Conservation (phyloP, 495 filamentous ascomycete species). For the Penicillium ochrochloron region DNA sequence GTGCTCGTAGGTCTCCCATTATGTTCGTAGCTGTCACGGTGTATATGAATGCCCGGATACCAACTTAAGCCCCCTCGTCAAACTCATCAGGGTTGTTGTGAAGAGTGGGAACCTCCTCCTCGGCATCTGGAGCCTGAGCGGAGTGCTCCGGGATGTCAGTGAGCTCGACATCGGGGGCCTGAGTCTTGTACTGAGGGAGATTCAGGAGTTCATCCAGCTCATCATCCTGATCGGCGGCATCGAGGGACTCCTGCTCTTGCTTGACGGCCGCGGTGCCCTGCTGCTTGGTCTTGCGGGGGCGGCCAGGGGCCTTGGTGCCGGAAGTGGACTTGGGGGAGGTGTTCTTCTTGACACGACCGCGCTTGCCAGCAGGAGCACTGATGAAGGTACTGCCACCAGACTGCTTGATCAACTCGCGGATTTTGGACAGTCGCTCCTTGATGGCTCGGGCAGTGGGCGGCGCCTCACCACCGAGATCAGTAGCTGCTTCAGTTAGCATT, state of each 20-base stretch:
- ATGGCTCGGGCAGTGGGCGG: slow-evolving; percentile 52
- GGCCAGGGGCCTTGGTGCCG: neutral
- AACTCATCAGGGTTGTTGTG: too few species aligned
- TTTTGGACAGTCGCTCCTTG: slow-evolving; percentile 49
- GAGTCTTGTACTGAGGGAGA: too few species aligned
- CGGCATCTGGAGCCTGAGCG: neutral
- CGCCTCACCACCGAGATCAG: slow-evolving; percentile 27
- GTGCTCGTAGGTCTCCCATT: too few species aligned
- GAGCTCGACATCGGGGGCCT: too few species aligned
- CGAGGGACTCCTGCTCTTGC: neutral
- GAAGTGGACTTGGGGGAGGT: neutral
- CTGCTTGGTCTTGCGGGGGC: slow-evolving; percentile 12
- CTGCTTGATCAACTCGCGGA: slow-evolving; percentile 32
- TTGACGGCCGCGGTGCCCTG: neutral
- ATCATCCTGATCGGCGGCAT: neutral
- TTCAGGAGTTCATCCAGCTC: neutral
- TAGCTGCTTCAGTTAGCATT: slow-evolving; percentile 26
- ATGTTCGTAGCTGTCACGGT: neutral
- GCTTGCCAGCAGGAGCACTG: neutral
- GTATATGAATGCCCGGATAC: neutral
- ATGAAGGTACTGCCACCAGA: neutral
- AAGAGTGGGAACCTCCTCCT: neutral
- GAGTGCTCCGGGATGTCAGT: too few species aligned
- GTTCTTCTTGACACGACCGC: neutral
- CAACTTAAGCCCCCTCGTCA: neutral